Conservation (phyloP, 2,329 filamentous ascomycete species). For the Trichoderma hamatum region DNA sequence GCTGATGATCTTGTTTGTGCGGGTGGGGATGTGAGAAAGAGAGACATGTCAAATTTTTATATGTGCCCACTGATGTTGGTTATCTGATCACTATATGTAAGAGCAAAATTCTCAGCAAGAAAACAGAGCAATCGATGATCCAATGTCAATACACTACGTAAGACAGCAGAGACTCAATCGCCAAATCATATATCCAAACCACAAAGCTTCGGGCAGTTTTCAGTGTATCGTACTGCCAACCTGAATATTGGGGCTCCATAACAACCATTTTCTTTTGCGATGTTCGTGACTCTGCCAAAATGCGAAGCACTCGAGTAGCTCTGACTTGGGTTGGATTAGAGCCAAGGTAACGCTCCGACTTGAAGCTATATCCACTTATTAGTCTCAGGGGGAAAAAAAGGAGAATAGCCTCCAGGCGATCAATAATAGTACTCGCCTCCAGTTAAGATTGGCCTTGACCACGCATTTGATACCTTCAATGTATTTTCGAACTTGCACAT, state of each 20-base stretch:
- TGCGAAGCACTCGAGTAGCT: conserved; percentile 14
- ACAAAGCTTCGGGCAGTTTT: neutral
- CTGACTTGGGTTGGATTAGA: conserved; percentile 15
- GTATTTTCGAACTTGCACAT: conserved; percentile 29
- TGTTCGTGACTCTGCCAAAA: neutral
- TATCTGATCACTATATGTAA: neutral
- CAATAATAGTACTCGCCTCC: conserved; percentile 16
- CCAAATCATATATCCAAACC: neutral
- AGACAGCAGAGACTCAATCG: neutral
- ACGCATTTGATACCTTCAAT: conserved; percentile 34
- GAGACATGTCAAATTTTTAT: too few relatives aligned
- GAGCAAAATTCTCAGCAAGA: neutral
- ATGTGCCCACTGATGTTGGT: too few relatives aligned
- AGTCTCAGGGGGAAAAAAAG: neutral
- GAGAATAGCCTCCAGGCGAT: neutral
- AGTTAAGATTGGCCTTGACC: conserved; percentile 31
- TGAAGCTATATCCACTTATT: conserved; percentile 26
- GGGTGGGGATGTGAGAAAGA: too few relatives aligned
- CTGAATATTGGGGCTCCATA: neutral
- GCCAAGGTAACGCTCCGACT: conserved; percentile 28
- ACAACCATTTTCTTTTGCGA: neutral
- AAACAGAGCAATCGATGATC: neutral
- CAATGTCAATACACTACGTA: neutral
- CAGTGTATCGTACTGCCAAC: neutral
- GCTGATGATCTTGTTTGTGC: neutral